Base-by-base conservation (phyloP, 2,329 filamentous ascomycete genomes). In the Aspergillus amoenus region DNA sequence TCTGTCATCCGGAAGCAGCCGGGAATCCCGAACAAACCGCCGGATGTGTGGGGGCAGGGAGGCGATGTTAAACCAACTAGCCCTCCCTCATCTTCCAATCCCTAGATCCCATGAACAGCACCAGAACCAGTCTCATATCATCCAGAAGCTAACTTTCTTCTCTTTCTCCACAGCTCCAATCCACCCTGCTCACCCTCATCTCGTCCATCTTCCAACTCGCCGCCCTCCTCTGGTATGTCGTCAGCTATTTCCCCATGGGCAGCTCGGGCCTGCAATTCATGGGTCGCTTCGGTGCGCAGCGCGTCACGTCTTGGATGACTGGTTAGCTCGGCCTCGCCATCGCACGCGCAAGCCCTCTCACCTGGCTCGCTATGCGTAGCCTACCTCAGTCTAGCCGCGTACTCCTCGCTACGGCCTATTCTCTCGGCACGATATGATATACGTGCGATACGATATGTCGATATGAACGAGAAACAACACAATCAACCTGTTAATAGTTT, bases 171-270 rank as follows among this genome's bases (percentile, higher is more conserved):
- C 68, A 96, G 92, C 86, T 96, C 64, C 89, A 89, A 72, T 93
- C 83, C 71, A 92, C 90, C 41, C 77, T 95, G 61, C 84, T 97
- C 63, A 97, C 94, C 15, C 81, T 97, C 54, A 79, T 97, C 62
- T 89, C 92, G 21, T 87, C 91, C 60, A 82, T 97, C 59, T 79
- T 93, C 65, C 94, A 99, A 73, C 81, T 97, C 54, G 87, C 88
- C 52, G 90, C 89, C 61, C 80, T 97, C 62, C 64, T 91, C 46
- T 97, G 93, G 93, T 97, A 97, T 77, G 82, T 97, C 46, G 87
- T 97, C 74, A 96, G 91, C 77, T 99, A 99, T 76, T 97, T 97
- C 69, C 94, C 94, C 24, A 96, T 97, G 93, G 94, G 94, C 41
- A 90, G 90, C 56, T 90, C 88, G 55, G 91, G 94, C 42, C 78